Evolutionary conservation across 2,329 filamentous ascomycete genomes (phyloP), one percentile per base, ranked within the genome.

Genomic region (Xenoacremonium recifei): DNA sequence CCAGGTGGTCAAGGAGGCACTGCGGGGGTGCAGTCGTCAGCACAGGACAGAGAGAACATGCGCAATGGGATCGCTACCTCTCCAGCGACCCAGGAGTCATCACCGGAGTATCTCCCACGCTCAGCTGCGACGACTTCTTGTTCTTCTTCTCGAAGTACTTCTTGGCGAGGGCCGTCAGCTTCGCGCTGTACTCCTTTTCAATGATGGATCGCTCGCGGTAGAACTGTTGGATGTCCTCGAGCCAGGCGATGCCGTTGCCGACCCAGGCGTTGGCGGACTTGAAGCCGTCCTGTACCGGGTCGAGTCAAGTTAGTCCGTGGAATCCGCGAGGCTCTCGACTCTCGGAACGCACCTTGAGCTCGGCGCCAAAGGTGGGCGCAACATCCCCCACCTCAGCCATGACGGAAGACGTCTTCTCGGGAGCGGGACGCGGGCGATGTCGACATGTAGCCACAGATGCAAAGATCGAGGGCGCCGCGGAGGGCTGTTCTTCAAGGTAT

Each of bases 81-180:
- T 99, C 93, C 39, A 99, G 79, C 23, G 92, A 97, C 3, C 95
- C 93, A 2, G 93, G 93, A 3, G 93, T 97, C 76, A 97, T 86
- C 44, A 82, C 81, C 27, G 93, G 93, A 18, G 84, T 93, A 59
- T 99, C 93, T 59, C 93, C 93, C 39, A 97, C 93, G 63, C 91
- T 96, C 56, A 99, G 68, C 58, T 77, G 85, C 54, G 89, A 86
- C 32, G 86, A 85, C 71, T 93, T 96, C 68, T 85, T 90, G 35
- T 88, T 83, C 75, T 97, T 99, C 75, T 95, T 95, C 60, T 99
- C 95, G 62, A 89, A 93, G 72, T 96, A 97, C 66, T 93, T 96
- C 73, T 93, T 95, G 41, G 92, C 93, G 37, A 99, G 74, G 3
- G 82, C 83, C 55, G 81, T 87, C 51, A 99, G 82, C 68, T 92